Evolutionary conservation across 306 rosid genomes (phyloP), one percentile per base, ranked within the genome.

Genomic region (Oxytropis ochrocephala): DNA sequence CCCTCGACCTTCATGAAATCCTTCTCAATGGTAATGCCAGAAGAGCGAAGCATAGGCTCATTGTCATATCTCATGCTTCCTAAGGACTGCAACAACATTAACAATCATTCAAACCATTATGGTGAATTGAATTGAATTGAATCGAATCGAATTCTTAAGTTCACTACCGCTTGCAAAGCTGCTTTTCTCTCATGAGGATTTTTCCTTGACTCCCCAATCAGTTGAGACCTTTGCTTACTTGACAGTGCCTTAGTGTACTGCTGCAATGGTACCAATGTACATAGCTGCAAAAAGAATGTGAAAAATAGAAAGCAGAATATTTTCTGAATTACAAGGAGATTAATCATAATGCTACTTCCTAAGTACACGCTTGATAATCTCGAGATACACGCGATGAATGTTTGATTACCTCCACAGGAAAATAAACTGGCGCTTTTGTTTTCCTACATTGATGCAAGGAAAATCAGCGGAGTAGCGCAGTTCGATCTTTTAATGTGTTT

Each of bases 391-490:
- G n/a, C n/a, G n/a, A n/a, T n/a, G n/a, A n/a, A n/a, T 11, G 9
- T 18, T 61, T 19, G 32, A 16, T 30, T 56, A 84, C 83, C 85
- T 77, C 87, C 4, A 82, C 8, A 10, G 87, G 87, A 63, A 82
- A 80, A 55, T 67, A 80, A 47, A 51, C 7, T 0, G 90, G 81
- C 62, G 77, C 59, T 80, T 74, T 51, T 83, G 77, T 67, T 80
- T 82, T 13, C 87, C 90, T 46, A 82, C 78, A 67, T 82, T 80
- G 67, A 85, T 79, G 74, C 90, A 85, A 50, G 83, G 87, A 1
- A 82, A 30, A 64, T 85, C 75, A 65, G 79, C 79, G 36, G 89
- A 79, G 11, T 21, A 4, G 0, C 1, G 44, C 69, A 82, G 41
- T 7, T 7, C 13, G 33, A 85, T 66, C 4, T 46, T 12, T 77